A percentile compares a stretch with the other conserved stretches of the same genome.
Evolutionary conservation across 2,329 filamentous ascomycete genomes (phyloP).

Genomic region (Aspergillus sp.): DNA sequence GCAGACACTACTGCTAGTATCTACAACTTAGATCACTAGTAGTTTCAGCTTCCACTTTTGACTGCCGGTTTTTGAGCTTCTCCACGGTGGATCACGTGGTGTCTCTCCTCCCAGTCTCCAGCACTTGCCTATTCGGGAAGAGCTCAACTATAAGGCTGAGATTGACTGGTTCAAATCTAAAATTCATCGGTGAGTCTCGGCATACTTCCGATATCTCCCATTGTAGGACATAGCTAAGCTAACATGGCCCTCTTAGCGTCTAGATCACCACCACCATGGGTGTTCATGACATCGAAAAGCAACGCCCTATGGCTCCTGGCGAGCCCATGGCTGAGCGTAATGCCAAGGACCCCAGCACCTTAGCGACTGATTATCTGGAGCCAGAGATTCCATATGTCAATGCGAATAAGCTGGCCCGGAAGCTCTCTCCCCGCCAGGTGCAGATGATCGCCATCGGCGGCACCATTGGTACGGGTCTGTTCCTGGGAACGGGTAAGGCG

Average conservation of each 20-base stretch:
- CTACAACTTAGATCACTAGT: neutral
- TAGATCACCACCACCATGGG: slow-evolving; percentile 14
- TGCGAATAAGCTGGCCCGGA: slow-evolving; percentile 55
- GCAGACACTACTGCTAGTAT: neutral
- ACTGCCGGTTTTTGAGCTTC: neutral
- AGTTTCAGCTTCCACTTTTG: too few species aligned
- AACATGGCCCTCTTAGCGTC: neutral
- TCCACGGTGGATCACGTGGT: neutral
- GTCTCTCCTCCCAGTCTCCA: neutral
- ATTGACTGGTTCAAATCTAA: neutral
- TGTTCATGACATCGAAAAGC: slow-evolving; percentile 29
- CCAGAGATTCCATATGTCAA: slow-evolving; percentile 24
- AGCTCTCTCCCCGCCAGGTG: slow-evolving; percentile 63
- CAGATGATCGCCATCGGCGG: slow-evolving; percentile 65
- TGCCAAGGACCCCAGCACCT: slow-evolving; percentile 18
- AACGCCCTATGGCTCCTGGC: slow-evolving; percentile 8
- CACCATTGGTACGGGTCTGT: slow-evolving; percentile 58
- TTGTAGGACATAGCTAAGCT: neutral
- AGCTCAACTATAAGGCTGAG: neutral
- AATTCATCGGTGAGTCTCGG: neutral
- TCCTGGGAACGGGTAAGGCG: slow-evolving; percentile 63
- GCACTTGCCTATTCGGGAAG: neutral
- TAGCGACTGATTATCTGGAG: slow-evolving; percentile 13
- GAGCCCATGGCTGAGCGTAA: neutral
- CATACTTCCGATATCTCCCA: neutral